A percentile compares a stretch with the other conserved stretches of the same genome.
Evolutionary conservation across 2,329 filamentous ascomycete species (phyloP).

Genomic region (Fusarium buharicum): DNA sequence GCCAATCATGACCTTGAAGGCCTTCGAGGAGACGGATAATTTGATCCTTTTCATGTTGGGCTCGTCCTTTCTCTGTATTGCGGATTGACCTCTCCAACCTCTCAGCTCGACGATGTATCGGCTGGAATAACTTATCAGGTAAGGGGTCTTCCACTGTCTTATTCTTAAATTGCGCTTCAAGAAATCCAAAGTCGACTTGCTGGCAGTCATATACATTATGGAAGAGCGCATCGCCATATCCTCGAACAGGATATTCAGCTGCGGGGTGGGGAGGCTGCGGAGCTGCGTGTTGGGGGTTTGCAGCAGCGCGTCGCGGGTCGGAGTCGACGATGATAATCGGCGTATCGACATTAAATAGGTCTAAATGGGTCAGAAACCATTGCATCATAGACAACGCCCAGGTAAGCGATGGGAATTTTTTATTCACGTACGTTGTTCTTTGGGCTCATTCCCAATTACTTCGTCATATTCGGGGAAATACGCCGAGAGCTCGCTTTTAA

Average conservation of each 20-base stretch:
- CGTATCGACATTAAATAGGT: constrained; percentile 77
- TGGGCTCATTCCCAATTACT: constrained; percentile 85
- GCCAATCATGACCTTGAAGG: constrained; percentile 90
- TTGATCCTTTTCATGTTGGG: constrained; percentile 74
- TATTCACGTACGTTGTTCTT: constrained; percentile 74
- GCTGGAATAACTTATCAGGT: constrained; percentile 64
- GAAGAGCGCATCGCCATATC: constrained; percentile 67
- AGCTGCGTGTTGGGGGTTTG: constrained; percentile 42
- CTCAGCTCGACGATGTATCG: constrained; percentile 68
- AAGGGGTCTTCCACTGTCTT: constrained; percentile 64
- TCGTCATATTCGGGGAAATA: constrained; percentile 97
- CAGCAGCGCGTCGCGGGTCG: constrained; percentile 47
- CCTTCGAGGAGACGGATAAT: constrained; percentile 78
- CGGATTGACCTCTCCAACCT: constrained; percentile 70
- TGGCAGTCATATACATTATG: constrained; percentile 67
- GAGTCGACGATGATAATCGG: constrained; percentile 76
- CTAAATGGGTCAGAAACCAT: constrained; percentile 56
- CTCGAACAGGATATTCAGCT: constrained; percentile 56
- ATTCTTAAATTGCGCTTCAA: constrained; percentile 59
- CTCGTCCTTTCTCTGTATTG: constrained; percentile 71
- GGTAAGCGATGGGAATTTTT: constrained; percentile 37
- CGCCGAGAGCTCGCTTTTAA: constrained; percentile 89
- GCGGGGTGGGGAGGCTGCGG: constrained; percentile 44
- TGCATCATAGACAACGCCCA: neutral
- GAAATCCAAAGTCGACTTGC: constrained; percentile 65